phyloP scores from a whole-genome alignment of 225 moss, liverwort and hornwort species.

The Pseudoscleropodium purum region DNA sequence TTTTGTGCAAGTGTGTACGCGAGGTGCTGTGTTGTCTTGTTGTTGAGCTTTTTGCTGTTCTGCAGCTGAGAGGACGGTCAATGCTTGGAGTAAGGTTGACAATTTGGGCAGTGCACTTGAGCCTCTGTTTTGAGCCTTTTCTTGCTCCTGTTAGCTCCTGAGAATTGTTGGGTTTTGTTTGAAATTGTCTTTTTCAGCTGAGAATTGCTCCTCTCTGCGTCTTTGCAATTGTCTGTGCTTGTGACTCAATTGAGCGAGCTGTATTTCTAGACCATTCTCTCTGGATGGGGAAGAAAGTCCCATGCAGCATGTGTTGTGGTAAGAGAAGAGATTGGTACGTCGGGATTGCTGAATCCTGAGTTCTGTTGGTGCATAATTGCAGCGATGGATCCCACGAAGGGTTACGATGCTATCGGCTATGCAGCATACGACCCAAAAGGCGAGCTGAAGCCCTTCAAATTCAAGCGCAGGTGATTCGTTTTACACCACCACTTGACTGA shows the following conservation, averaged over 20 bases:
- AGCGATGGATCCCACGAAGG: slow-evolving; percentile 27
- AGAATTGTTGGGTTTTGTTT: background rate
- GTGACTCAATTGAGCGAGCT: background rate
- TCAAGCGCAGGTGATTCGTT: slow-evolving; percentile 34
- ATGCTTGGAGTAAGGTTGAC: background rate
- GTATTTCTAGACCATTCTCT: background rate
- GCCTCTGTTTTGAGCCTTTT: background rate
- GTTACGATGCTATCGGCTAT: slow-evolving; percentile 27
- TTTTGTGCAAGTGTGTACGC: background rate
- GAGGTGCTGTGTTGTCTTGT: background rate
- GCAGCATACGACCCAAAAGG: slow-evolving; percentile 23
- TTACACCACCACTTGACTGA: background rate
- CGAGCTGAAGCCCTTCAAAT: slow-evolving; percentile 40
- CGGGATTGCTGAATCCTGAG: background rate
- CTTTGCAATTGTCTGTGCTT: background rate
- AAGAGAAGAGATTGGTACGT: background rate
- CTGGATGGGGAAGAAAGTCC: background rate
- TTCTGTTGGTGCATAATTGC: background rate
- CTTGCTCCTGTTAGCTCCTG: background rate
- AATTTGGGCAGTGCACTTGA: background rate
- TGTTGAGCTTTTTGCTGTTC: background rate
- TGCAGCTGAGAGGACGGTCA: background rate
- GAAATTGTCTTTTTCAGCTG: background rate
- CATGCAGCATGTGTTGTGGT: background rate
- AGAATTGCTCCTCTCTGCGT: background rate